Percentiles rank a stretch among this genome's conserved stretches.
Conservation (phyloP, 140 eudicot species). For the Flaveria floridana region DNA sequence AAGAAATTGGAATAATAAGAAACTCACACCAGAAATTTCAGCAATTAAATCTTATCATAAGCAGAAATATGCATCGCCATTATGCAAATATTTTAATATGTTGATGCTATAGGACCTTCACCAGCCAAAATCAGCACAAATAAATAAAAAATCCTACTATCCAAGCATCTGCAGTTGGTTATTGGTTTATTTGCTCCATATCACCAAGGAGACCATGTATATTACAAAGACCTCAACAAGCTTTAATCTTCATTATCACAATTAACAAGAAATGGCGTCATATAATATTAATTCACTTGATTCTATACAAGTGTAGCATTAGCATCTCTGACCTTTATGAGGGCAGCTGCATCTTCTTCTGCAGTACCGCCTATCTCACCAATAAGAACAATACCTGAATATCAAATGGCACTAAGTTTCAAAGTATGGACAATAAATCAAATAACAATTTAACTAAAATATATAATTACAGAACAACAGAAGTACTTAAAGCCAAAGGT, state of each 20-base stretch:
- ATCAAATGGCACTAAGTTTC: constrained; percentile 21
- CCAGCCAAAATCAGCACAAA: constrained; percentile 2
- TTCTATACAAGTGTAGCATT: constrained; percentile 18
- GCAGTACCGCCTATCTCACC: constrained; percentile 99
- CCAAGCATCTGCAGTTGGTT: background rate
- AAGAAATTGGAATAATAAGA: constrained; percentile 1
- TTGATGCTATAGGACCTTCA: background rate
- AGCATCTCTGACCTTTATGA: constrained; percentile 69
- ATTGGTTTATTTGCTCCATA: background rate
- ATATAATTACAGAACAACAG: background rate
- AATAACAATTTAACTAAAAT: background rate
- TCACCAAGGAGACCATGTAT: background rate
- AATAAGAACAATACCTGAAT: constrained; percentile 84
- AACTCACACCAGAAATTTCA: background rate
- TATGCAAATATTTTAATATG: background rate
- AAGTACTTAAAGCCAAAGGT: background rate
- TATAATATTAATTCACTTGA: constrained; percentile 19
- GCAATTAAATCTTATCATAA: background rate
- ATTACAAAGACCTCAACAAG: background rate
- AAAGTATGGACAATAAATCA: background rate
- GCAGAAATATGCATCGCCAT: background rate
- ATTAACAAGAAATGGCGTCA: constrained; percentile 9
- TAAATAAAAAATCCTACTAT: background rate
- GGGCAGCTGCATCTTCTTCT: constrained; percentile 99
- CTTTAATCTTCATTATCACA: background rate